Conservation (phyloP, 352 stramenopile genomes). For the Phytopythium helicoides region DNA sequence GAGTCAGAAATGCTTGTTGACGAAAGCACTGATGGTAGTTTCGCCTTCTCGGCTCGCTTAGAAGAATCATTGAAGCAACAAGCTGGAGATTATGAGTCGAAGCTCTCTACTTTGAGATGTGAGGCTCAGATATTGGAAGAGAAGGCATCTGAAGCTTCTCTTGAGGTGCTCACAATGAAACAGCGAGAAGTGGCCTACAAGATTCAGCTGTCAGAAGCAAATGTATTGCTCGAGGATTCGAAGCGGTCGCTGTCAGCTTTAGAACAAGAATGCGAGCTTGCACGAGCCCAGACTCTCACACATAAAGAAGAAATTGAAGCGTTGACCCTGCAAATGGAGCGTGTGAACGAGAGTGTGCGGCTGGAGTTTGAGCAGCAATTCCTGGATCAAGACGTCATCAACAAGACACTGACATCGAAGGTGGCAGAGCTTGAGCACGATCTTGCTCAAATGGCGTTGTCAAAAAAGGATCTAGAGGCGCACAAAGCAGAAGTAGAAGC, state of each 20-base stretch:
- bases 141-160: constrained; percentile 35
- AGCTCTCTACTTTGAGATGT: constrained; percentile 30
- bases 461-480: constrained; percentile 1
- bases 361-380: constrained; percentile 36
- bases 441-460: constrained; percentile 1
- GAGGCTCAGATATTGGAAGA: constrained; percentile 36
- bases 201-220: constrained; percentile 37
- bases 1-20: constrained; percentile 20
- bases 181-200: constrained; percentile 60
- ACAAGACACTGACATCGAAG: constrained; percentile 7
- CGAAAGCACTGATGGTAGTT: constrained; percentile 7
- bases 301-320: constrained; percentile 30
- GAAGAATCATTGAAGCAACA: constrained; percentile 44
- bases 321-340: constrained; percentile 18
- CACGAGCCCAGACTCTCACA: constrained; percentile 17
- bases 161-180: constrained; percentile 60
- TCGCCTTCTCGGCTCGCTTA: constrained; percentile 31
- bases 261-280: constrained; percentile 21
- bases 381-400: constrained; percentile 26
- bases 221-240: constrained; percentile 29
- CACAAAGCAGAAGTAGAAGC: not conserved
- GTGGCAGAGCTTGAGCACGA: not conserved
- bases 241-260: constrained; percentile 15
- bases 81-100: constrained; percentile 39
- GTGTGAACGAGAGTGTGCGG: constrained; percentile 16